Conservation (phyloP, 176 grass and related monocot species). For the Elymus sibiricus region DNA sequence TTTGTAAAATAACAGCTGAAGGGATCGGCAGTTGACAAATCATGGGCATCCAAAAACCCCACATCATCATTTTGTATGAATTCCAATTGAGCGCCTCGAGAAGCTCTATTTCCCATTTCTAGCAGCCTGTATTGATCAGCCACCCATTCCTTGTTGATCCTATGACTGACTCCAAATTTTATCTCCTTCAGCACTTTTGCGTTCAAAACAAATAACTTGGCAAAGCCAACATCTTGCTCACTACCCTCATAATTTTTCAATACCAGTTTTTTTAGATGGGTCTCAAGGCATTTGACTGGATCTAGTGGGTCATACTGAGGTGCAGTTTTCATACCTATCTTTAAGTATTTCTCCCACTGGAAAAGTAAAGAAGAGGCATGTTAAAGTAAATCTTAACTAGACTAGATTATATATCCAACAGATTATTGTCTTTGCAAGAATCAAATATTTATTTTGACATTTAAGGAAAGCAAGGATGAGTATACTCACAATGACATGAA, state of each 20-base stretch:
- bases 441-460: background rate
- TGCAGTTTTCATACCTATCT: too few relatives aligned
- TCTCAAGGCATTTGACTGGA: background rate
- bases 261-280: background rate
- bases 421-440: background rate
- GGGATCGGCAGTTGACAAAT: background rate
- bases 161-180: background rate
- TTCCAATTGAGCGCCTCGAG: background rate
- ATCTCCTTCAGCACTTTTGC: background rate
- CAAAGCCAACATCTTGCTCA: background rate
- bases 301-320: too few relatives aligned
- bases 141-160: background rate
- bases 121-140: background rate
- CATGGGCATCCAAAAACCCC: background rate
- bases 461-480: background rate
- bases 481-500: background rate
- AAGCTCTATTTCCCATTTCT: background rate
- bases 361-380: too few relatives aligned
- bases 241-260: background rate
- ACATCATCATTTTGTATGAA: background rate
- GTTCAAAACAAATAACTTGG: background rate
- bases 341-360: too few relatives aligned
- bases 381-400: too few relatives aligned
- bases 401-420: too few relatives aligned
- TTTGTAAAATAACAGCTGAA: background rate